phyloP scores from a whole-genome alignment of 495 filamentous ascomycete genomes.

The Lindgomyces ingoldianus region DNA sequence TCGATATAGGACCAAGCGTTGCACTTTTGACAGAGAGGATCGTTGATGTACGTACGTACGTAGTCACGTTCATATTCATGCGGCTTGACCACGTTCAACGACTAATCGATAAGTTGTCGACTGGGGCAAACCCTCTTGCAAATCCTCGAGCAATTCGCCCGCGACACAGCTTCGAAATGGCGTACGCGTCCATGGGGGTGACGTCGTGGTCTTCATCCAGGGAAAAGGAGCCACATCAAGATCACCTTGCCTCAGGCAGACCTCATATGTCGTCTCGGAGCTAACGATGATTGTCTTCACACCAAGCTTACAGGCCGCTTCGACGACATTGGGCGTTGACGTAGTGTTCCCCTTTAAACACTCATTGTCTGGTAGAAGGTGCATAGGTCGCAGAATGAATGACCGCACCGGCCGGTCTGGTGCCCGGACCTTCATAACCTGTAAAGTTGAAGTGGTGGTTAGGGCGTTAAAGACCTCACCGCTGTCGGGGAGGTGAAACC shows the following conservation, averaged over 20 bases:
- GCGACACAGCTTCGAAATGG: slow-evolving; percentile 60
- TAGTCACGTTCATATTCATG: slow-evolving; percentile 59
- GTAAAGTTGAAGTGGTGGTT: slow-evolving; percentile 58
- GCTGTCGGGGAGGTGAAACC: slow-evolving; percentile 61
- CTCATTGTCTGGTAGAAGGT: slow-evolving; percentile 61
- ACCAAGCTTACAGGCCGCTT: slow-evolving; percentile 60
- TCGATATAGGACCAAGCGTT: slow-evolving; percentile 65
- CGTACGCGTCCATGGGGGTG: slow-evolving; percentile 60
- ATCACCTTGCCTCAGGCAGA: slow-evolving; percentile 60
- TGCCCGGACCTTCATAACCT: slow-evolving; percentile 49
- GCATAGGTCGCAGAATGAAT: slow-evolving; percentile 64
- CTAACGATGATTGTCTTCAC: slow-evolving; percentile 62
- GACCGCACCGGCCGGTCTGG: slow-evolving; percentile 57
- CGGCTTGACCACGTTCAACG: slow-evolving; percentile 61
- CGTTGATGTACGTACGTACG: slow-evolving; percentile 52
- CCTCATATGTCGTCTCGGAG: slow-evolving; percentile 60
- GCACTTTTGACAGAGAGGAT: slow-evolving; percentile 53
- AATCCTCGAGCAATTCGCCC: slow-evolving; percentile 60
- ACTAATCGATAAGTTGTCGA: slow-evolving; percentile 62
- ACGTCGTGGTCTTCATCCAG: slow-evolving; percentile 57
- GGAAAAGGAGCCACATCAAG: slow-evolving; percentile 59
- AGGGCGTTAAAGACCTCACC: slow-evolving; percentile 63
- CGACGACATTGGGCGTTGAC: slow-evolving; percentile 61
- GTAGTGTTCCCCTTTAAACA: slow-evolving; percentile 57
- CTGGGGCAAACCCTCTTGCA: slow-evolving; percentile 51